These are phyloP conservation scores for Fomitopsis palustris DNA, from an alignment of 1,284 basidiomycete genomes.

Conservation along the genomic window DNA sequence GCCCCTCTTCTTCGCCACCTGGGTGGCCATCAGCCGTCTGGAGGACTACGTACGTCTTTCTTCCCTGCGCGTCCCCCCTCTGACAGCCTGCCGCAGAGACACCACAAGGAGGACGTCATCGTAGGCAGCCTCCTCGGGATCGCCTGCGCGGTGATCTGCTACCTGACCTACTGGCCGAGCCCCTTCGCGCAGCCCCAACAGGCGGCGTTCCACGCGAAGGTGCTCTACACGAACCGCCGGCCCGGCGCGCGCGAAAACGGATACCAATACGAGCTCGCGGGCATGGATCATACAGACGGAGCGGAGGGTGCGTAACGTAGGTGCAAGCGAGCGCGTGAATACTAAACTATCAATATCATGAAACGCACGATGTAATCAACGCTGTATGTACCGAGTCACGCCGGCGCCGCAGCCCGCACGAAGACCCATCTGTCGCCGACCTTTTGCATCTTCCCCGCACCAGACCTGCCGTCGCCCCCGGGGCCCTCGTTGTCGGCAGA, in stretches of 20 bases:
- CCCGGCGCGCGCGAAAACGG: slow-evolving; percentile 22
- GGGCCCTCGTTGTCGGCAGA: slow-evolving; percentile 33
- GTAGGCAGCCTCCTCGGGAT: slow-evolving; percentile 57
- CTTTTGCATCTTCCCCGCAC: slow-evolving; percentile 61
- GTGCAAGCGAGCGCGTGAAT: slow-evolving; percentile 15
- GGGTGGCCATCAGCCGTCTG: slow-evolving; percentile 58
- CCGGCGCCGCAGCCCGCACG: slow-evolving; percentile 34
- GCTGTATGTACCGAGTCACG: slow-evolving; percentile 1
- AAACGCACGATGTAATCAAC: slow-evolving; percentile 8
- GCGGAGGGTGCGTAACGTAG: slow-evolving; percentile 36
- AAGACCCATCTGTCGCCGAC: slow-evolving; percentile 73
- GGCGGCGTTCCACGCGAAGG: background rate
- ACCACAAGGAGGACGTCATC: slow-evolving; percentile 67
- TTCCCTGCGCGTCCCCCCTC: background rate
- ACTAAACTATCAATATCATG: slow-evolving; percentile 8
- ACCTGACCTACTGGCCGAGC: slow-evolving; percentile 62
- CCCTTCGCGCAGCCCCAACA: slow-evolving; percentile 38
- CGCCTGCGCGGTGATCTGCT: slow-evolving; percentile 44
- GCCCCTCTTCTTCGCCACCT: slow-evolving; percentile 54
- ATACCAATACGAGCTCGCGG: slow-evolving; percentile 46
- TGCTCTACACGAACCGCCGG: slow-evolving; percentile 31
- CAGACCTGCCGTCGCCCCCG: slow-evolving; percentile 33
- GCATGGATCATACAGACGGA: slow-evolving; percentile 45
- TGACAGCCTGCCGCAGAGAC: slow-evolving; percentile 39
- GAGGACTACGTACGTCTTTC: slow-evolving; percentile 57